phyloP scores from a whole-genome alignment of 192 early-diverging fungal genomes.

The Backusella luteola region DNA sequence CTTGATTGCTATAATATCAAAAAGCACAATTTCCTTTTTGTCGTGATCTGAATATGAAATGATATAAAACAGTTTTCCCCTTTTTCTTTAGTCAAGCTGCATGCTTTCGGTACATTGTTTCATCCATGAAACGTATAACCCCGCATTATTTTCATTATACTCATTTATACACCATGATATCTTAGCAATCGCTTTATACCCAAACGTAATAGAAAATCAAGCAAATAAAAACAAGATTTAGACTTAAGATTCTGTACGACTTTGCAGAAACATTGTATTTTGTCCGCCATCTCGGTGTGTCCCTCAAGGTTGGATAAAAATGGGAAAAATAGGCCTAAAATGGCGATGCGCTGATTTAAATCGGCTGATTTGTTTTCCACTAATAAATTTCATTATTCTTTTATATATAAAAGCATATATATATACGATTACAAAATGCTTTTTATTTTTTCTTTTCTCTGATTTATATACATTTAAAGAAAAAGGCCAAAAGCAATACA shows the following conservation, averaged over 20 bases:
- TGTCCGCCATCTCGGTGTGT: background rate
- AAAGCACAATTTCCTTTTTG: background rate
- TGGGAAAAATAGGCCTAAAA: background rate
- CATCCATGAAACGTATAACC: background rate
- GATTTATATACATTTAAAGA: background rate
- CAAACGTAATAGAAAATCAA: background rate
- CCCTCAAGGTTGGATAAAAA: background rate
- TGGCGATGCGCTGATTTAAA: background rate
- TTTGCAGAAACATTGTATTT: background rate
- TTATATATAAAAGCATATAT: background rate
- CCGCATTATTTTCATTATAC: too few relatives aligned
- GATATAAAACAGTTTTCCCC: background rate
- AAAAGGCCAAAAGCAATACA: background rate
- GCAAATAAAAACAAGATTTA: background rate
- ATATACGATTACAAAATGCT: background rate
- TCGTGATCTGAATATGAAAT: background rate
- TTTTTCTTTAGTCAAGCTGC: background rate
- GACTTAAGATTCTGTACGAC: background rate
- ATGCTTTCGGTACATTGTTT: background rate
- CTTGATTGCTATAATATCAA: background rate
- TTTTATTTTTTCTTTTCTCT: background rate
- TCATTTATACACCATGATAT: too few relatives aligned
- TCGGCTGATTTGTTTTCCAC: conserved; percentile 6
- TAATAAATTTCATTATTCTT: background rate
- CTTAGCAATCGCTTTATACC: background rate